These are phyloP conservation scores for Fusarium duplospermum DNA, from an alignment of 2,329 filamentous ascomycete genomes.

Conservation along the genomic window DNA sequence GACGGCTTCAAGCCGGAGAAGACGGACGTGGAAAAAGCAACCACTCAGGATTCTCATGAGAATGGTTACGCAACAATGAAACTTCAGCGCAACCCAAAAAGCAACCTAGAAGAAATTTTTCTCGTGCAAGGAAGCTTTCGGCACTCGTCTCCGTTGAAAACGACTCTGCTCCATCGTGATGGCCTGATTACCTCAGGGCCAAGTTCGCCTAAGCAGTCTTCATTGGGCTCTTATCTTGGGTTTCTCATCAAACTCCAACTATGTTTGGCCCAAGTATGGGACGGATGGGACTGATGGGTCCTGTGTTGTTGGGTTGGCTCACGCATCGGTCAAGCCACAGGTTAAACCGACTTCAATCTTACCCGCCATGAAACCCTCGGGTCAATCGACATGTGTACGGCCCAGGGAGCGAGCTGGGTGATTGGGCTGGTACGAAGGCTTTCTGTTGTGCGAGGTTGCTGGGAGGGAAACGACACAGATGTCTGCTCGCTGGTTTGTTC, in stretches of 20 bases:
- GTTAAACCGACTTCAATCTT: background rate
- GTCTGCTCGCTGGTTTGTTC: background rate
- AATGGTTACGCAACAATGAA: constrained; percentile 7
- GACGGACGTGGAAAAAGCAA: constrained; percentile 2
- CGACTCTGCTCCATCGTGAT: constrained; percentile 1
- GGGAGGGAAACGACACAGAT: background rate
- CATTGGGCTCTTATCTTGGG: constrained; percentile 14
- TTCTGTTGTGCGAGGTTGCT: background rate
- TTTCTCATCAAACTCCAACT: constrained; percentile 9
- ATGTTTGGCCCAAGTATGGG: constrained; percentile 12
- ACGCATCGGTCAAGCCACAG: constrained; percentile 4
- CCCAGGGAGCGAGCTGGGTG: background rate
- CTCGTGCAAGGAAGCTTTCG: constrained; percentile 1
- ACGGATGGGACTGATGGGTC: constrained; percentile 1
- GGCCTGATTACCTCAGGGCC: constrained; percentile 1
- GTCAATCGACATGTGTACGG: background rate
- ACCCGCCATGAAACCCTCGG: background rate
- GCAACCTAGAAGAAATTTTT: background rate
- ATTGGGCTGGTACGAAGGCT: background rate
- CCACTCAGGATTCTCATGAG: background rate
- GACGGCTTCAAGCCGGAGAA: background rate
- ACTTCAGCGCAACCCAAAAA: constrained; percentile 2
- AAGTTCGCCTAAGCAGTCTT: background rate
- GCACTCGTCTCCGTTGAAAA: background rate
- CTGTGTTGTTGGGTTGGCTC: background rate